Base-by-base conservation (phyloP, 495 filamentous ascomycete species). In the Penicillium macrosclerotiorum region DNA sequence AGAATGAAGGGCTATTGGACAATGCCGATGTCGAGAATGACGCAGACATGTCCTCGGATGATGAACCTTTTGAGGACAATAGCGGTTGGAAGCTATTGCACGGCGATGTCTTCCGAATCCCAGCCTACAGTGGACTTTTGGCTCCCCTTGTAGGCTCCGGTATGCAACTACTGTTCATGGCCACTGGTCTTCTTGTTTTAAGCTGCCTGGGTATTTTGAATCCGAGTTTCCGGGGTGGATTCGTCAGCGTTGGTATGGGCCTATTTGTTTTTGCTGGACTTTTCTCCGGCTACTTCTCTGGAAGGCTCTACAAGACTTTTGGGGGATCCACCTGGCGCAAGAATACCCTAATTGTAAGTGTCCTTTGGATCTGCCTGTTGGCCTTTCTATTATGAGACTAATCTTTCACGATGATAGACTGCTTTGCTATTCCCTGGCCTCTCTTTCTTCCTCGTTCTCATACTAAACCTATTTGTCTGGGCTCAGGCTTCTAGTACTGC, bases 31-130 rank as follows among this genome's bases (percentile, higher is more conserved):
- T 73, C n/a, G 76, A 81, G 23, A 71, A 70, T 12, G 81, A 82
- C 46, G 79, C 69, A 3, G 87, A 90, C 32, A 54, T 76, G 6
- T 79, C 76, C 2, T 85, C 81, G 11, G 89, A 92, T 43, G 91
- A 90, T 1, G 90, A 95, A 50, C 64, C 72, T 4, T 62, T 89
- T 3, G 91, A 96, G 52, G 91, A 96, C 52, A 76, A 87, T 25
- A 89, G 88, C 14, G 91, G 91, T 29, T 96, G 91, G 91, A 96
- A 96, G 60, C 73, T 95, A 16, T 75, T 95, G n/a, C 91, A 96
- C 57, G 89, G 82, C 12, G 91, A 96, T 64, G 88, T 95, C n/a
- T 96, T 96, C 71, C 80, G 90, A 16, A 67, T 84, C 16, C 91
- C 91, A 3, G 61, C 76, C 9, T 80, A 85, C 61, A 88, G 88